Evolutionary conservation across 2,329 filamentous ascomycete genomes (phyloP), one percentile per base, ranked within the genome.

Genomic region (Trichoderma atroviride): DNA sequence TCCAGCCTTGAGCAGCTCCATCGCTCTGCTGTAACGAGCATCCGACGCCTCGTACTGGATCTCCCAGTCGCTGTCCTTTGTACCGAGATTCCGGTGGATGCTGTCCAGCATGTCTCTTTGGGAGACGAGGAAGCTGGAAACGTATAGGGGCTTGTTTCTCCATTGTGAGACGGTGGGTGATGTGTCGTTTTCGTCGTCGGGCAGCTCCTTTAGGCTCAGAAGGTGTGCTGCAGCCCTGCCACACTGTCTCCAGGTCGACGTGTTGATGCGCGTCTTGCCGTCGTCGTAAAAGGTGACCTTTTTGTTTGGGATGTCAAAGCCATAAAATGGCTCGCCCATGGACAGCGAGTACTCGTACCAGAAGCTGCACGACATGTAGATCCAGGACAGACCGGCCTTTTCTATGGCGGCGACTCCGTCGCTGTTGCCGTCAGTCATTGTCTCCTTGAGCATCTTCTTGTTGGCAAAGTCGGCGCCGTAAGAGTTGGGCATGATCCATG

Each of bases 61-160:
- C 2, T 75, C 82, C 90, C 90, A 92, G 73, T 91, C 89, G 0
- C 77, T 78, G 50, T 89, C 86, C 1, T 79, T 85, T 0, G 85
- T 87, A 0, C 84, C 84, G 0, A 86, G 85, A 4, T 89, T 88
- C 0, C 85, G 84, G 73, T 89, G 83, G 14, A 89, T 78, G n/a
- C 84, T 85, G 50, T 85, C 84, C 66, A 92, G 83, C 81, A 92
- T 91, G 11, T 92, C 89, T 13, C 83, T 82, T 76, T 92, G 90
- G 70, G 78, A 87, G 70, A 89, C 73, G 13, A 79, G 76, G 79
- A 91, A 92, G 70, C 86, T 89, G 9, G 81, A 82, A 13, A 89
- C 72, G 72, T 83, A 87, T 1, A 90, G 74, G 0, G 74, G 71
- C 61, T 83, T 81, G 76, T 89, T 87, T 3, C 24, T 78, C 72